phyloP scores from a whole-genome alignment of 2,329 filamentous ascomycete species.

The Sphaerulina populicola region DNA sequence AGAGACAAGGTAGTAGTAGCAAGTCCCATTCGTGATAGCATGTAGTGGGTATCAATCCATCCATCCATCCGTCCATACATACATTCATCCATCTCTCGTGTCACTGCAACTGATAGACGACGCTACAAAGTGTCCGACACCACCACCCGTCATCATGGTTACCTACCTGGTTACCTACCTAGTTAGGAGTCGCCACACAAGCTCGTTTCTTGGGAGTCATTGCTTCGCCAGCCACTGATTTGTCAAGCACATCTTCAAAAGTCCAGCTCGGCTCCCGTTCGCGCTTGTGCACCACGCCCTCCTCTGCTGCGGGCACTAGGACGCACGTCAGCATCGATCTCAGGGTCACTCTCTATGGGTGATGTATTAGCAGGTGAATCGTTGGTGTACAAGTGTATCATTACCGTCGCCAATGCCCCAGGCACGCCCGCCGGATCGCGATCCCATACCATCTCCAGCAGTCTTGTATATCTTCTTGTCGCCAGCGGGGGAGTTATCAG shows the following conservation, averaged over 20 bases:
- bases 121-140: no score
- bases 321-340: slow-evolving; percentile 25
- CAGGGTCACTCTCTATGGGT: slow-evolving; percentile 37
- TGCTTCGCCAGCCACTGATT: background rate
- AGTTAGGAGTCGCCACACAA: background rate
- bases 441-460: slow-evolving; percentile 52
- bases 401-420: slow-evolving; percentile 49
- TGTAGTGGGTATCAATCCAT: slow-evolving; percentile 6
- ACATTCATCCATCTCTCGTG: no score
- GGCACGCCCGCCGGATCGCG: slow-evolving; percentile 31
- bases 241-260: slow-evolving; percentile 10
- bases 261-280: slow-evolving; percentile 19
- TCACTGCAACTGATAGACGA: no score
- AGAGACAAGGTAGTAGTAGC: no score
- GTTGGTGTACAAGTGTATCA: background rate
- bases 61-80: background rate
- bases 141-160: no score
- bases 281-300: slow-evolving; percentile 18
- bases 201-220: background rate
- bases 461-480: slow-evolving; percentile 34
- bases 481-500: slow-evolving; percentile 51
- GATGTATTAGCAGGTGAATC: background rate
- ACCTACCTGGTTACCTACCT: no score
- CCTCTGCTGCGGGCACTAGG: slow-evolving; percentile 21
- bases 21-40: background rate